Percentiles rank a stretch among this genome's conserved stretches.
These are phyloP conservation scores for Tuber magnatum DNA, from an alignment of 495 filamentous ascomycete species.

Conservation along the genomic window DNA sequence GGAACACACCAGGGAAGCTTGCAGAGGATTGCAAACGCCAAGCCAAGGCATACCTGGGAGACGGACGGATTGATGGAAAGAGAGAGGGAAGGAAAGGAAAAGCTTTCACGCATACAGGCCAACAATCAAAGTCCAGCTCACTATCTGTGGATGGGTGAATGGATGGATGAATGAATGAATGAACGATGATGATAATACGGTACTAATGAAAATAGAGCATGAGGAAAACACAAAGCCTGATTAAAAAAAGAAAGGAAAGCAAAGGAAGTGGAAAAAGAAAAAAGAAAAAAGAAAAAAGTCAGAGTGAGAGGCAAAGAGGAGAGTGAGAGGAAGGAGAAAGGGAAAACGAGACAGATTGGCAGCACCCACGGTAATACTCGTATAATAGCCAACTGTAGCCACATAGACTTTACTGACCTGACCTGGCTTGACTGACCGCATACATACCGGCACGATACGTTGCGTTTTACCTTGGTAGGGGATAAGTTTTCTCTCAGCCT, in stretches of 20 bases:
- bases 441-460: not conserved
- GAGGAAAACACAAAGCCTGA: slow-evolving; percentile 1
- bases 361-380: slow-evolving; percentile 19
- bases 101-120: not conserved
- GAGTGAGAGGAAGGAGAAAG: slow-evolving; percentile 18
- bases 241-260: slow-evolving; percentile 15
- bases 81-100: slow-evolving; percentile 6
- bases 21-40: not conserved
- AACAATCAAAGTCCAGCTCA: not conserved
- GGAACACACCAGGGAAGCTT: slow-evolving; percentile 15
- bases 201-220: not conserved
- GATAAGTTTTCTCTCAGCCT: not conserved
- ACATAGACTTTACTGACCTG: not conserved
- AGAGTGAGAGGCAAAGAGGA: not conserved
- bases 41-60: not conserved
- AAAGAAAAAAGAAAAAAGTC: slow-evolving; percentile 16
- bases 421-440: slow-evolving; percentile 1
- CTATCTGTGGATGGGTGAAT: not conserved
- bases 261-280: slow-evolving; percentile 9
- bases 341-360: slow-evolving; percentile 22
- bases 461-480: not conserved
- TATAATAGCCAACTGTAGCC: not conserved
- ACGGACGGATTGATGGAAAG: slow-evolving; percentile 6
- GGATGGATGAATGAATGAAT: not conserved
- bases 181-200: not conserved